Base-by-base conservation (phyloP, 2,329 filamentous ascomycete genomes). In the Beauveria bassiana region DNA sequence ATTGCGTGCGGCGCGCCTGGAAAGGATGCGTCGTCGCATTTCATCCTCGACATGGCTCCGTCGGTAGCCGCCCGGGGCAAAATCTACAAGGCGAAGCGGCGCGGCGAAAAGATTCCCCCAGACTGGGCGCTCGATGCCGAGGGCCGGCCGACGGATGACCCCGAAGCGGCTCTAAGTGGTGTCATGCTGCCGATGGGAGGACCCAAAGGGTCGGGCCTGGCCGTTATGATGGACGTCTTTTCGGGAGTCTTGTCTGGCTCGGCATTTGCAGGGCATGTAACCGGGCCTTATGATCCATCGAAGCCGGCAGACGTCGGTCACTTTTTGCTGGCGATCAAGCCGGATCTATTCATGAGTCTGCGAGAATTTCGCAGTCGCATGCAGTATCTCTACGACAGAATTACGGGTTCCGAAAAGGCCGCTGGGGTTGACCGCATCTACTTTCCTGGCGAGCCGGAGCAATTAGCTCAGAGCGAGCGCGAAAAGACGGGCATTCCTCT, bases 151-250 rank as follows among this genome's bases (percentile, higher is more conserved):
- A 91, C 89, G 0, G 83, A 88, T 61, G 89, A 95, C 66, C 89
- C 91, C 0, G 82, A 79, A 1, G 80, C 79, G 22, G 91, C 90
- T 0, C 75, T 95, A 10, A 83, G 85, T 40, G 90, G 90, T 1
- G 88, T 93, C 3, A 93, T 95, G 90, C 75, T 93, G 22, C 90
- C 90, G 0, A 92, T 95, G 88, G 90, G 90, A 2, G 90, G 91
- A 0, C 89, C 90, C 0, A 95, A 95, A 72, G 91, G 91, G 0
- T 90, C 87, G 2, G 91, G 83, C 0, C 72, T 95, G 46, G 78
- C 88, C 0, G 84, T 95, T 61, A 93, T 92, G 88, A 95, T 95
- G 91, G 90, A 95, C 69, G 88, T 96, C 2, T 93, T 95, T 70
- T 92, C 89, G 0, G 90, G 90, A 0, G 87, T 90, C 0, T 68